phyloP scores from a whole-genome alignment of 208 protist species.

The Wallacemonas collosoma region DNA sequence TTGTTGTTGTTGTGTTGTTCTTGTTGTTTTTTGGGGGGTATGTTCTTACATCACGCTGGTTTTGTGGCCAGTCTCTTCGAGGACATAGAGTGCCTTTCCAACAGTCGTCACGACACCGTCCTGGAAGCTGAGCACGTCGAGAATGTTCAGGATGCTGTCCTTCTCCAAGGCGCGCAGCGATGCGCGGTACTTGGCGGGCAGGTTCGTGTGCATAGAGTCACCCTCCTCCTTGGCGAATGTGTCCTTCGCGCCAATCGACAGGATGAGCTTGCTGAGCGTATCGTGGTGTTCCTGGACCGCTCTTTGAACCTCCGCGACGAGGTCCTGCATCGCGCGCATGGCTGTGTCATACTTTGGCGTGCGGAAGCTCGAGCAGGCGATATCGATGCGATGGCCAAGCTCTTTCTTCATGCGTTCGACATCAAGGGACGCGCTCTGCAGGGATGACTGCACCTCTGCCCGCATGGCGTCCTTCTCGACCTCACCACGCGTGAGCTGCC shows the following conservation, averaged over 20 bases:
- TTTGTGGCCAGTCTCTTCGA: slow-evolving; percentile 49
- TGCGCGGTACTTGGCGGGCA: slow-evolving; percentile 62
- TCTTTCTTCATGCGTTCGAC: slow-evolving; percentile 81
- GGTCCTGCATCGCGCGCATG: slow-evolving; percentile 67
- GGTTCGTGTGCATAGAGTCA: slow-evolving; percentile 83
- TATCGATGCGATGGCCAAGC: slow-evolving; percentile 66
- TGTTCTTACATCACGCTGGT: slow-evolving; percentile 51
- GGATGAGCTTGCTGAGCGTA: slow-evolving; percentile 63
- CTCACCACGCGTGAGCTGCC: slow-evolving; percentile 54
- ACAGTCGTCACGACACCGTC: slow-evolving; percentile 75
- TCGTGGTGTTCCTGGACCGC: slow-evolving; percentile 82
- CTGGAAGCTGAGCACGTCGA: slow-evolving; percentile 85
- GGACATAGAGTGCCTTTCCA: slow-evolving; percentile 78
- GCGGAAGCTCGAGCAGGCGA: slow-evolving; percentile 56
- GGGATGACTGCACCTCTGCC: slow-evolving; percentile 51
- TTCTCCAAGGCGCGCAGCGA: slow-evolving; percentile 72
- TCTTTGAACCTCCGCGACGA: slow-evolving; percentile 50
- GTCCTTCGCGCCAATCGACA: slow-evolving; percentile 78
- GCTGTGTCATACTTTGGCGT: slow-evolving; percentile 81
- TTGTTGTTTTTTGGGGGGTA: neutral
- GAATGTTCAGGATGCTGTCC: slow-evolving; percentile 75
- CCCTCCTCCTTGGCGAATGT: slow-evolving; percentile 65
- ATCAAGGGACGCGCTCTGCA: slow-evolving; percentile 53
- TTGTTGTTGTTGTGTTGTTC: slow-evolving; percentile 7
- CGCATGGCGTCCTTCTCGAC: slow-evolving; percentile 68